Evolutionary conservation across 225 moss, liverwort and hornwort species (phyloP).

Genomic region (Polytrichum commune): DNA sequence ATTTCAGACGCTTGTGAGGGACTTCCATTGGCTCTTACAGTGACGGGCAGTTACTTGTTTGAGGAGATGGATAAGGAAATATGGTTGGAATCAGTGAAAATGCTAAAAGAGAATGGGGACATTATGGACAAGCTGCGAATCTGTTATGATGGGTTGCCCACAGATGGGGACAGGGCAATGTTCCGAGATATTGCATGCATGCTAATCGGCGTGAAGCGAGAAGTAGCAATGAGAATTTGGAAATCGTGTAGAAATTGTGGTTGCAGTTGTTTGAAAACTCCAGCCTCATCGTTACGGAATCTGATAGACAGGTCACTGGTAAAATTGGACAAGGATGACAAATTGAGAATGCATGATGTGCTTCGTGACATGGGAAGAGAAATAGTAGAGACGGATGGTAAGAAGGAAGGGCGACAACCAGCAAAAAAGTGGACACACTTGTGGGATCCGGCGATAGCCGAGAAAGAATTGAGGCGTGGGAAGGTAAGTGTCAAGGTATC

Average conservation of each 20-base stretch:
- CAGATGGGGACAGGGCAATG: constrained; percentile 3
- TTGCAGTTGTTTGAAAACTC: background rate
- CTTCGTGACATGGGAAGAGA: constrained; percentile 15
- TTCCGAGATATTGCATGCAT: constrained; percentile 20
- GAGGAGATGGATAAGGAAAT: constrained; percentile 7
- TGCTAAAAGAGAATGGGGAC: constrained; percentile 3
- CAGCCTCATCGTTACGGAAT: background rate
- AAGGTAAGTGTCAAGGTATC: constrained; percentile 2
- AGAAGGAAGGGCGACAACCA: background rate
- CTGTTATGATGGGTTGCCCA: constrained; percentile 5
- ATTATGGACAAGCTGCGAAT: constrained; percentile 15
- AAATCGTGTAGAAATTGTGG: background rate
- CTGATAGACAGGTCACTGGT: constrained; percentile 15
- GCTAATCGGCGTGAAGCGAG: constrained; percentile 1
- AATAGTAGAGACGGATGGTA: background rate
- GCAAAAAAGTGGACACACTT: constrained; percentile 1
- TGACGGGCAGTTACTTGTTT: background rate
- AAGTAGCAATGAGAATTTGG: constrained; percentile 15
- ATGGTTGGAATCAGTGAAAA: constrained; percentile 6
- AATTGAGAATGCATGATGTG: constrained; percentile 10
- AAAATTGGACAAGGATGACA: background rate
- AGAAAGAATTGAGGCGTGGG: background rate
- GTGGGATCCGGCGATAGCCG: background rate
- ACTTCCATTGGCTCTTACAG: background rate
- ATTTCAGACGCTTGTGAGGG: constrained; percentile 9